Percentiles rank a stretch among this genome's conserved stretches.
Conservation (phyloP, 352 stramenopile genomes). For the Globisporangium iwayamae region DNA sequence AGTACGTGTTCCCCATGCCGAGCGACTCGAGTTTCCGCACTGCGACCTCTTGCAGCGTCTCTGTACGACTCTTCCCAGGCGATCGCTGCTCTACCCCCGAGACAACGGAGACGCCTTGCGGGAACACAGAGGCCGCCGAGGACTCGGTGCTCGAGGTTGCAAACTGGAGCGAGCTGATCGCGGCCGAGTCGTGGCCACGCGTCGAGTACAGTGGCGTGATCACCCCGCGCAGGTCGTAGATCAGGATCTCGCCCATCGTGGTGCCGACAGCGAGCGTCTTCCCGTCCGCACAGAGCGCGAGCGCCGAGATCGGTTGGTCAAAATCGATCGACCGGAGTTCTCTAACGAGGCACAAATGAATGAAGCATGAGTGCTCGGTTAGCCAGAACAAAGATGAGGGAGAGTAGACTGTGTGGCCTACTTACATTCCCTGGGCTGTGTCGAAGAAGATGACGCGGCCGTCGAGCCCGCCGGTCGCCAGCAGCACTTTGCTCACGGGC, state of each 20-base stretch:
- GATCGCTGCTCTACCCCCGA: conserved; percentile 37
- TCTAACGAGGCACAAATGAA: conserved; percentile 17
- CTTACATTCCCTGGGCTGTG: conserved; percentile 55
- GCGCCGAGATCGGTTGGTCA: conserved; percentile 48
- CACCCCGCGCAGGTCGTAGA: conserved; percentile 62
- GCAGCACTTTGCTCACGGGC: conserved; percentile 65
- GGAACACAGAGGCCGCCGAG: conserved; percentile 15
- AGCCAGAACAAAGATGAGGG: conserved; percentile 1
- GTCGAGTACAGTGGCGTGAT: conserved; percentile 58
- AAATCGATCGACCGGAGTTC: conserved; percentile 56
- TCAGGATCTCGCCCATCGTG: conserved; percentile 44
- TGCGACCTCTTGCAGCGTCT: conserved; percentile 41
- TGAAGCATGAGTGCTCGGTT: background rate
- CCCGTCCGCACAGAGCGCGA: conserved; percentile 58
- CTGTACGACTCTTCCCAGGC: conserved; percentile 21
- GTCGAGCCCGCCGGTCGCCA: conserved; percentile 55
- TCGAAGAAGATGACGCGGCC: conserved; percentile 75
- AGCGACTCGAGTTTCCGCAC: conserved; percentile 40
- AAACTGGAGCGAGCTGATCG: conserved; percentile 61
- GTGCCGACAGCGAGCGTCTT: conserved; percentile 63
- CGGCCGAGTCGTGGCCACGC: conserved; percentile 32
- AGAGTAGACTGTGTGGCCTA: background rate
- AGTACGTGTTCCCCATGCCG: conserved; percentile 17
- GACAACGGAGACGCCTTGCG: conserved; percentile 41
- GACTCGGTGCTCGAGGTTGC: conserved; percentile 31